Conservation (phyloP, 805 yeast species). For the Candida railenensis region DNA sequence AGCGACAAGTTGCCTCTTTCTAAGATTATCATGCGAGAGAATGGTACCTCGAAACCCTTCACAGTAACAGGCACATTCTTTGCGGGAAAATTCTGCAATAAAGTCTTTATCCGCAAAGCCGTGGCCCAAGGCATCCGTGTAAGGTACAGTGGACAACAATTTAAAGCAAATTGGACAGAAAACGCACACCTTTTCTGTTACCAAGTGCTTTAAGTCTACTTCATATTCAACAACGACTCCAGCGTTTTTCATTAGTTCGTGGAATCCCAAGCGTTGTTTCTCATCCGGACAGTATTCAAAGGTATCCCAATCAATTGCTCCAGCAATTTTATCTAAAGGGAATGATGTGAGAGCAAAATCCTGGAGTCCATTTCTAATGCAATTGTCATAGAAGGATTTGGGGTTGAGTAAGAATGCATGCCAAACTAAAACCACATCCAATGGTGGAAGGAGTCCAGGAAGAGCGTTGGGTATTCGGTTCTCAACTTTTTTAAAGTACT, state of each 20-base stretch:
- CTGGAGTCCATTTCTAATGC: constrained; percentile 10
- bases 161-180: constrained; percentile 15
- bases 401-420: constrained; percentile 21
- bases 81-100: constrained; percentile 6
- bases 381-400: constrained; percentile 12
- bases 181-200: constrained; percentile 8
- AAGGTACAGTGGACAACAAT: constrained; percentile 7
- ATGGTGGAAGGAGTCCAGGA: constrained; percentile 14
- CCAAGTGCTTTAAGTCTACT: constrained; percentile 1
- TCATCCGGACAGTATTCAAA: constrained; percentile 6
- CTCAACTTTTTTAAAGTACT: background rate
- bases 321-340: constrained; percentile 6
- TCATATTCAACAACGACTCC: constrained; percentile 1
- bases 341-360: constrained; percentile 11
- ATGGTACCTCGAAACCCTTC: background rate
- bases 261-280: background rate
- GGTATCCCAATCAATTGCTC: constrained; percentile 9
- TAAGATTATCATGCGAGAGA: constrained; percentile 19
- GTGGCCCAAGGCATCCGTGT: constrained; percentile 1
- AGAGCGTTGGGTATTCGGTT: background rate
- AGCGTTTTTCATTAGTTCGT: background rate
- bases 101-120: constrained; percentile 12
- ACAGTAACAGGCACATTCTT: constrained; percentile 10
- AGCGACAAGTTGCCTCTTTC: constrained; percentile 18
- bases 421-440: constrained; percentile 24